Base-by-base conservation (phyloP, 176 grass and related monocot species). In the Melocanna baccifera region DNA sequence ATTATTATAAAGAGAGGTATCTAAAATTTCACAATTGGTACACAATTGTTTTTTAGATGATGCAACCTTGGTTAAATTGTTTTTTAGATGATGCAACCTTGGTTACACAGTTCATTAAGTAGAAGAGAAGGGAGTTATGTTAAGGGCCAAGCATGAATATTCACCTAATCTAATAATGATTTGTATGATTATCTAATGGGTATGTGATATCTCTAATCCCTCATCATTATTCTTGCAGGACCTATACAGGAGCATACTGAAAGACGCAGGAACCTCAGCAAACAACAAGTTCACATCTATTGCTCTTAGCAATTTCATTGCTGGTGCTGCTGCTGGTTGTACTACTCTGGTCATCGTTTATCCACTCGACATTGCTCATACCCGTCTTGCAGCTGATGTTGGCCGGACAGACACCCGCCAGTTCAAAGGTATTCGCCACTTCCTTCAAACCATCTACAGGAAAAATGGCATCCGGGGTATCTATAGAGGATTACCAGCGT, bases 281-380 rank as follows among this genome's bases (percentile, higher is more conserved):
- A 64, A 89, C 50, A 87, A 81, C 10, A 86, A 85, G 67, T 87
- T 95, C 75, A 52, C 71, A 55, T 94, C 91, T 32, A 84, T 99
- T 66, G 97, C 93, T 42, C 83, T 83, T 26, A 83, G 86, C 40
- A 99, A 99, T 66, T 96, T 99, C 81, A 45, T 94, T 29, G 93
- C 97, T 48, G 97, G 97, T 57, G 91, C 97, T 61, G 87, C 85
- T 20, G 97, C 97, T 1, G 97, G 97, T 62, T 99, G 97, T 64
- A 99, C 97, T 7, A 99, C 97, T 26, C 86, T 99, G 32, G 90
- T 94, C 69, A 92, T 96, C 86, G 96, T 96, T 55, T 99, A 99
- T 52, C 97, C 97, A 4, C 90, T 99, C 5, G 97, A 99, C 82
- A 99, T 99, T 25, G 91, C 97, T 20, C 97, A 99, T 61, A 99